phyloP scores from a whole-genome alignment of 2,329 filamentous ascomycete genomes.

The Cercospora zeina region DNA sequence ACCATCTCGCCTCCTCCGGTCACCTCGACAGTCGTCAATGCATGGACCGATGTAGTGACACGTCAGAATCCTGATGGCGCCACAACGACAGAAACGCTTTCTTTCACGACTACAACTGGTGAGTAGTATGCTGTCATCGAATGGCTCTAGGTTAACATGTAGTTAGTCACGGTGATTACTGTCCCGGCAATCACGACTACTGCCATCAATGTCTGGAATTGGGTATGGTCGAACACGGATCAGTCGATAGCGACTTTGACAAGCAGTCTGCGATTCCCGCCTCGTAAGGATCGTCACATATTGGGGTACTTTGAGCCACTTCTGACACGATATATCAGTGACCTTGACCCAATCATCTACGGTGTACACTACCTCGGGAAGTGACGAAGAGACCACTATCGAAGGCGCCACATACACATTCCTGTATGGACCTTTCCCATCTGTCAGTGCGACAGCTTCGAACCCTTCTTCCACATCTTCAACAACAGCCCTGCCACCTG shows the following conservation, averaged over 20 bases:
- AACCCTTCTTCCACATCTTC: conserved; percentile 5
- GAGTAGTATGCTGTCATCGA: not conserved
- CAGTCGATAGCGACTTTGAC: conserved; percentile 12
- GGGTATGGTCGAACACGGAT: conserved; percentile 20
- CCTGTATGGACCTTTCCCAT: conserved; percentile 17
- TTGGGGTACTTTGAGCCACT: not conserved
- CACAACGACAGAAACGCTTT: conserved; percentile 12
- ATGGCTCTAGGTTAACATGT: not conserved
- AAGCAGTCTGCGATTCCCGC: conserved; percentile 22
- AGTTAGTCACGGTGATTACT: conserved; percentile 16
- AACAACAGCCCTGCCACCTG: not conserved
- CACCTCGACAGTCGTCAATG: conserved; percentile 17
- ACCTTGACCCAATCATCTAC: conserved; percentile 16
- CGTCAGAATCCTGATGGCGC: not conserved
- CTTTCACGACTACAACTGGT: conserved; percentile 15
- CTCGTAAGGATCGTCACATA: not conserved
- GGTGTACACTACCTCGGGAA: conserved; percentile 10
- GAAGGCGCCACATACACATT: conserved; percentile 16
- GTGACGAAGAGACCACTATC: conserved; percentile 11
- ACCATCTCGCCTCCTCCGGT: conserved; percentile 20
- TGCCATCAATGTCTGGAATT: conserved; percentile 18
- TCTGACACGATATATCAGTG: not conserved
- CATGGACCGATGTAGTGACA: conserved; percentile 14
- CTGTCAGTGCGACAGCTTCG: conserved; percentile 4
- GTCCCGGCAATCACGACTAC: conserved; percentile 17